phyloP scores from a whole-genome alignment of 306 rosid genomes.

The Acacia melanoxylon region DNA sequence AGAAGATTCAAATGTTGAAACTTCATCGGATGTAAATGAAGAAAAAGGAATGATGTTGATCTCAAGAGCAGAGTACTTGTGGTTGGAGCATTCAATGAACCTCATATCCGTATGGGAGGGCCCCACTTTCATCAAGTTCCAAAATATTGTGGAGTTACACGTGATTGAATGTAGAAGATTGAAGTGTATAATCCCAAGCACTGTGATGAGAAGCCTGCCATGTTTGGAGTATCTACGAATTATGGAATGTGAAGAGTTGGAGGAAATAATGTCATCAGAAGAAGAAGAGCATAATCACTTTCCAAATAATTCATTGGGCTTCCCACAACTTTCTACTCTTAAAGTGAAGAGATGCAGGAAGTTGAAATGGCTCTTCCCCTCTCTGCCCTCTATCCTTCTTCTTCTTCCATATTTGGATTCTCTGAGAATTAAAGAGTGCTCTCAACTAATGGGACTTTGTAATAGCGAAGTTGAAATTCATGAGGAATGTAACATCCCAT shows the following conservation, averaged over 20 bases:
- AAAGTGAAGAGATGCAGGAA: background rate
- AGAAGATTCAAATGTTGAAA: background rate
- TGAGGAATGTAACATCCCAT: too few relatives aligned
- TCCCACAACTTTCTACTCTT: background rate
- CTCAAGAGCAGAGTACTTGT: background rate
- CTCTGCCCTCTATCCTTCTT: background rate
- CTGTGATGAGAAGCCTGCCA: background rate
- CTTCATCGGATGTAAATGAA: background rate
- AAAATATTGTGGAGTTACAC: background rate
- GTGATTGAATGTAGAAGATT: background rate
- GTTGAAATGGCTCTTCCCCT: background rate
- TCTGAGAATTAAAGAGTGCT: background rate
- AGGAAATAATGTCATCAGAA: background rate
- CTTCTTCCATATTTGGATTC: too few relatives aligned
- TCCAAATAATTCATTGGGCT: background rate
- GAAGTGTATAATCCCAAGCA: background rate
- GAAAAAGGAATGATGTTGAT: background rate
- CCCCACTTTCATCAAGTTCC: background rate
- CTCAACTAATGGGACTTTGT: background rate
- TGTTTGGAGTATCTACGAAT: accelerated
- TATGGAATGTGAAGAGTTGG: background rate
- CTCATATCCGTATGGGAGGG: background rate
- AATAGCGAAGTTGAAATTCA: background rate
- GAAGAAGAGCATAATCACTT: too few relatives aligned
- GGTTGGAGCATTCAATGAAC: background rate